phyloP scores from a whole-genome alignment of 257 asterid genomes.

The Hygrophila difformis region DNA sequence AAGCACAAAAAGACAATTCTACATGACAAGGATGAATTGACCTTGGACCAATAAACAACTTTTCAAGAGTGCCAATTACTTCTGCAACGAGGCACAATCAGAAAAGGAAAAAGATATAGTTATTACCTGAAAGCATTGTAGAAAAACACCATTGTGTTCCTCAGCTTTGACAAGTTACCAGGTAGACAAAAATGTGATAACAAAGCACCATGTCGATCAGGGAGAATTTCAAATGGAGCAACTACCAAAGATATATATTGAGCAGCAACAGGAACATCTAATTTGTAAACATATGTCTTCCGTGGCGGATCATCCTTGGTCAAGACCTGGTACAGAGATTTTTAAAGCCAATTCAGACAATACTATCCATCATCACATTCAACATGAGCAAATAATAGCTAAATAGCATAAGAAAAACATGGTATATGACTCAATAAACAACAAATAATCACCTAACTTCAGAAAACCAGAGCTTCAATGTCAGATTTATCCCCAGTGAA shows the following conservation, averaged over 20 bases:
- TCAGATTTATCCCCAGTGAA: too few species aligned
- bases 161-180: constrained; percentile 69
- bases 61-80: constrained; percentile 10
- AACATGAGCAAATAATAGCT: too few species aligned
- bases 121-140: constrained; percentile 77
- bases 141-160: constrained; percentile 70
- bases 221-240: constrained; percentile 86
- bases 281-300: constrained; percentile 76
- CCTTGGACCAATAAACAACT: constrained; percentile 13
- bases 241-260: constrained; percentile 85
- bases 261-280: constrained; percentile 91
- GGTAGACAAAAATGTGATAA: constrained; percentile 73
- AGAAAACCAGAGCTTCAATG: too few species aligned
- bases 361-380: not conserved
- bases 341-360: constrained; percentile 9
- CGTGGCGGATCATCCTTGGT: constrained; percentile 85
- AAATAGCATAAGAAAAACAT: not conserved
- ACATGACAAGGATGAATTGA: constrained; percentile 8
- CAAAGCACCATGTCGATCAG: constrained; percentile 60
- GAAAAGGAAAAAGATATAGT: constrained; percentile 12
- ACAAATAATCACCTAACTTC: too few species aligned
- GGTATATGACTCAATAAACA: too few species aligned
- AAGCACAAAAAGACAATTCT: not conserved
- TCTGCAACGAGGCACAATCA: constrained; percentile 10
- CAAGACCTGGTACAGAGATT: constrained; percentile 43